Conservation (phyloP, 768 basidiomycete species). For the Termitomyces sp. region DNA sequence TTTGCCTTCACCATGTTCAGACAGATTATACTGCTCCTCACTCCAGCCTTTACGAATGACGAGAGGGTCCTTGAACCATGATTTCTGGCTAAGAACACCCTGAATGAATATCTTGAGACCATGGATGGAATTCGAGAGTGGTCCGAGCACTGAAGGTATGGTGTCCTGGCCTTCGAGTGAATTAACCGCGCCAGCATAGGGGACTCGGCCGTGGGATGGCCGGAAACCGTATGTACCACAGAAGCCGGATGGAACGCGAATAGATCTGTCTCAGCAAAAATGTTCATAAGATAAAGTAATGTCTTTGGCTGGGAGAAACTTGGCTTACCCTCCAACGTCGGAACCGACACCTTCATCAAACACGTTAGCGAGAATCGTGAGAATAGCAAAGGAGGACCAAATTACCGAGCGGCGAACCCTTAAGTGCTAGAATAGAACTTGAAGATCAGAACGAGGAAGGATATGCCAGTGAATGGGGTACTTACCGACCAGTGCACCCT, state of each 20-base stretch:
- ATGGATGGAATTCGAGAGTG: conserved; percentile 52
- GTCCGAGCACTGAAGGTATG: conserved; percentile 70
- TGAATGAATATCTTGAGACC: conserved; percentile 68
- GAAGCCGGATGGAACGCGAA: conserved; percentile 67
- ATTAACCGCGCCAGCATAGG: conserved; percentile 64
- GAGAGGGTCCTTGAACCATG: conserved; percentile 68
- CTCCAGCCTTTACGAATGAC: conserved; percentile 57
- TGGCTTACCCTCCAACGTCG: conserved; percentile 69
- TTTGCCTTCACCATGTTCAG: conserved; percentile 52
- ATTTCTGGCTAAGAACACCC: conserved; percentile 51
- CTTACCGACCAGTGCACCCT: conserved; percentile 68
- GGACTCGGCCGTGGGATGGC: conserved; percentile 66
- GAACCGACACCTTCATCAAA: conserved; percentile 49
- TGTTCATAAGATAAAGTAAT: not conserved
- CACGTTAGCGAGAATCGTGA: not conserved
- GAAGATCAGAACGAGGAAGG: not conserved
- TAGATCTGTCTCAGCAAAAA: conserved; percentile 41
- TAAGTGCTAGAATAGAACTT: conserved; percentile 29
- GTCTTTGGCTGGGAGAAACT: not conserved
- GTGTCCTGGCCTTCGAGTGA: conserved; percentile 71
- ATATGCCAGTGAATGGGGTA: conserved; percentile 12
- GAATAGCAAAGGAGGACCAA: not conserved
- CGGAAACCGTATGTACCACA: conserved; percentile 70
- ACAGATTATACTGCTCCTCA: conserved; percentile 54
- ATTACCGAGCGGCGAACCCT: conserved; percentile 40